Evolutionary conservation across 306 rosid species (phyloP).

Genomic region (Malus sieversii): DNA sequence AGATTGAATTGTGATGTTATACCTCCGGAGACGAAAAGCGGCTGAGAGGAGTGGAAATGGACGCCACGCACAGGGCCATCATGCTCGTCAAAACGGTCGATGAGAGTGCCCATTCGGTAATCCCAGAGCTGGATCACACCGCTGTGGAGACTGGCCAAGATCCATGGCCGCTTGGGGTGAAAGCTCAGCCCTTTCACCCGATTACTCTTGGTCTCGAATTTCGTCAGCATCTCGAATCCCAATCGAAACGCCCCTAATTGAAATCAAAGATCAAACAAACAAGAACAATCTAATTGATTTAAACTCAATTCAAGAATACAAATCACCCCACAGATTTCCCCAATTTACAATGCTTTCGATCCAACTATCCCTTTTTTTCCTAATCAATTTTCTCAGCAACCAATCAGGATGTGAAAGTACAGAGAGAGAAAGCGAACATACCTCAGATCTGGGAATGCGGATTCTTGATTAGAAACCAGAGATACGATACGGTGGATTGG

Average conservation of each 20-base stretch:
- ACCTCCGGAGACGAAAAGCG: constrained; percentile 45
- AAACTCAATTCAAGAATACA: not conserved
- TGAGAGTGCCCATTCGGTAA: constrained; percentile 41
- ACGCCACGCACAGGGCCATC: constrained; percentile 42
- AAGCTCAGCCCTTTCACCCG: constrained; percentile 43
- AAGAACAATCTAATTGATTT: too few relatives aligned
- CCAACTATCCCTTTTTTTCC: not conserved
- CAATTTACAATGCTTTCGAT: not conserved
- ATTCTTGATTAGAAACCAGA: not conserved
- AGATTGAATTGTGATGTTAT: not conserved
- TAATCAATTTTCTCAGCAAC: not conserved
- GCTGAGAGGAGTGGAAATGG: constrained; percentile 39
- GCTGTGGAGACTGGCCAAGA: constrained; percentile 41
- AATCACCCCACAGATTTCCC: not conserved
- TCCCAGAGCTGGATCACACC: constrained; percentile 46
- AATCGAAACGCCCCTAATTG: not conserved
- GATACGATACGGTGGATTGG: not conserved
- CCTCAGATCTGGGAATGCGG: constrained; percentile 20
- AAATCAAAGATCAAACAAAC: not conserved
- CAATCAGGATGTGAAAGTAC: not conserved
- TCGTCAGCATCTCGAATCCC: constrained; percentile 30
- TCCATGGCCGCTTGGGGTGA: constrained; percentile 42
- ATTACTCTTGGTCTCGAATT: constrained; percentile 43
- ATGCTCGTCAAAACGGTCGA: constrained; percentile 40
- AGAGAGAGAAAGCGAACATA: not conserved